Base-by-base conservation (phyloP, 169 alveolate genomes). In the Haemoproteus tartakovskyi region DNA sequence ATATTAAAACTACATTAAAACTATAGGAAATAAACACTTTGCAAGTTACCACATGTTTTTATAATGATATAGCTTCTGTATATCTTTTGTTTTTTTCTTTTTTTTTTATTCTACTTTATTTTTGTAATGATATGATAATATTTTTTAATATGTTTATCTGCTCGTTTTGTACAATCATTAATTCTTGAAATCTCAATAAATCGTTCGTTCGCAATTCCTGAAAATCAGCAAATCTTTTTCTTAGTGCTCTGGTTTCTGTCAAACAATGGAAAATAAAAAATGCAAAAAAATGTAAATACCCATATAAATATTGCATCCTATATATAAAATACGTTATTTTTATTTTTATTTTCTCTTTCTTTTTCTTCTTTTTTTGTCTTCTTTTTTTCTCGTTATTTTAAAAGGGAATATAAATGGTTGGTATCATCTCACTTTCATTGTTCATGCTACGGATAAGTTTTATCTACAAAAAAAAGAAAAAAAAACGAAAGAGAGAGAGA, bases 181-280 rank as follows among this genome's bases (percentile, higher is more conserved):
- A 52, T 52, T 64, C 82, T 21, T 64, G 47, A 40, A 64, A 64
- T 19, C 82, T 14, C 18, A 59, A 26, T 2, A 64, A 9, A 59
- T 64, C 82, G 14, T 64, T 64, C 48, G 50, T 63, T 30, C 82
- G 36, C 19, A 64, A 33, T 41, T 64, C 82, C 54, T 46, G 82
- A 54, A 64, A 64, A 45, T 64, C 82, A 40, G 82, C 56, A 40
- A 64, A 64, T 24, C 24, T 43, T 40, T 59, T 64, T 29, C 82
- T 52, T 27, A 41, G 24, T 6, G 40, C 54, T 51, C 82, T 64
- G 16, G 11, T 64, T 21, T 19, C 82, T 64, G 30, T n/a, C n/a
- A n/a, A n/a, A n/a, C n/a, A n/a, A n/a, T n/a, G n/a, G n/a, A 37
- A 64, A 64, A 26, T 24, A 33, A 9, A 27, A 57, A 57, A 54